phyloP scores from a whole-genome alignment of 805 yeast genomes.

The Barnettozyma californica region DNA sequence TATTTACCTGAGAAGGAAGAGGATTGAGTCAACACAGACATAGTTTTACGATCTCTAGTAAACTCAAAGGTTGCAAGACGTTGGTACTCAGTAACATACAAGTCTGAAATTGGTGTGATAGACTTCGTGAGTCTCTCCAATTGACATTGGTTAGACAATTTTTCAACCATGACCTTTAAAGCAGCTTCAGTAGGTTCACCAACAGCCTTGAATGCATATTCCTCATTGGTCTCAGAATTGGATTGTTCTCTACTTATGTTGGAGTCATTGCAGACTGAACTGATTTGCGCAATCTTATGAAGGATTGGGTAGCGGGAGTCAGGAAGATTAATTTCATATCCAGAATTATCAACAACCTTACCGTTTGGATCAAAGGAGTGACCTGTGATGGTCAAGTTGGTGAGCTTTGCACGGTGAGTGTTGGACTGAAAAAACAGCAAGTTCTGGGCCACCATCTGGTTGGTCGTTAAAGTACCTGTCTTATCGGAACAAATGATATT shows the following conservation, averaged over 20 bases:
- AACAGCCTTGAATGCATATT: conserved; percentile 27
- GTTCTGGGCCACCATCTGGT: conserved; percentile 41
- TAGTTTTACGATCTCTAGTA: conserved; percentile 45
- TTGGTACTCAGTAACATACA: conserved; percentile 21
- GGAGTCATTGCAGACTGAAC: conserved; percentile 35
- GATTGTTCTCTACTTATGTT: conserved; percentile 12
- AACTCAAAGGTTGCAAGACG: conserved; percentile 39
- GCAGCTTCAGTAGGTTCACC: conserved; percentile 60
- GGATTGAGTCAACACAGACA: conserved; percentile 42
- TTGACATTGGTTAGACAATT: conserved; percentile 20
- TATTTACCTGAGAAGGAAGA: conserved; percentile 10
- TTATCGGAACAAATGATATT: conserved; percentile 42
- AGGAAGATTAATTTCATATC: conserved; percentile 30
- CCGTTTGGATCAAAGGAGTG: conserved; percentile 29
- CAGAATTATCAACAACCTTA: conserved; percentile 19
- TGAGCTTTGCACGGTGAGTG: conserved; percentile 15
- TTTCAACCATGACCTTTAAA: conserved; percentile 37
- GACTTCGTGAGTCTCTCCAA: conserved; percentile 30
- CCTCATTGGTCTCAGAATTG: conserved; percentile 16
- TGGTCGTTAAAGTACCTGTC: conserved; percentile 46
- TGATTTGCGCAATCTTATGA: conserved; percentile 26
- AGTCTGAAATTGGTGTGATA: conserved; percentile 24
- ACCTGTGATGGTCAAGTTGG: conserved; percentile 36
- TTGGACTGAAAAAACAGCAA: conserved; percentile 26
- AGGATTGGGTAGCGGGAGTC: conserved; percentile 28